Conservation (phyloP, 2,329 filamentous ascomycete species). For the Myriosclerotinia duriaeana region DNA sequence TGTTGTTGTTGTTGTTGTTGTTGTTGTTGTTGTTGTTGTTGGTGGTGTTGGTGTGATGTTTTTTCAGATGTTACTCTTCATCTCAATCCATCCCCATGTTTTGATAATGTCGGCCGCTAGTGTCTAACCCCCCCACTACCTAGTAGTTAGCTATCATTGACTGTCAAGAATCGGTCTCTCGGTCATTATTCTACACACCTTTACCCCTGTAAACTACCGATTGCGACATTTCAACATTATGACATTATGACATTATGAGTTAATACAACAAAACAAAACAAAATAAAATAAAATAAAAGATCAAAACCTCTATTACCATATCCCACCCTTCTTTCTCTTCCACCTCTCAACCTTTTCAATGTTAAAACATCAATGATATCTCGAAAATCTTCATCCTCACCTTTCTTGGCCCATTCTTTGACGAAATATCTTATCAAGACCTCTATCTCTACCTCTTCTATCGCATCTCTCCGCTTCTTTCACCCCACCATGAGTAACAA, state of each 20-base stretch:
- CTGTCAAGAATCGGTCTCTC: too few species aligned
- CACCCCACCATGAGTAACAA: constrained; percentile 37
- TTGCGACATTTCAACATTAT: constrained; percentile 14
- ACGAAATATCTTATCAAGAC: constrained; percentile 2
- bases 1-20: too few species aligned
- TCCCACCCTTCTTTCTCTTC: not conserved
- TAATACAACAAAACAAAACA: too few species aligned
- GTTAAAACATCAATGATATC: constrained; percentile 24
- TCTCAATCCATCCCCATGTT: not conserved
- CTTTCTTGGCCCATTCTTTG: constrained; percentile 20
- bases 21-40: too few species aligned
- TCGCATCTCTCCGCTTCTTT: constrained; percentile 27
- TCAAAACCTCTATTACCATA: not conserved
- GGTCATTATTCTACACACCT: too few species aligned
- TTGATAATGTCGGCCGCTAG: constrained; percentile 7
- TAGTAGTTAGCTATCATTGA: too few species aligned
- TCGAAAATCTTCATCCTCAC: constrained; percentile 23
- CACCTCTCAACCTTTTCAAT: not conserved
- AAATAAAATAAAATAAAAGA: not conserved
- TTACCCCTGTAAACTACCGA: too few species aligned
- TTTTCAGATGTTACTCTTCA: not conserved
- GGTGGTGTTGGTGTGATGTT: not conserved
- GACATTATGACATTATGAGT: constrained; percentile 4
- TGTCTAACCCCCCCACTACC: not conserved
- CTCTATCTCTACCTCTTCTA: not conserved